Conservation (phyloP, 2,329 filamentous ascomycete species). For the Cladosporium sp. region DNA sequence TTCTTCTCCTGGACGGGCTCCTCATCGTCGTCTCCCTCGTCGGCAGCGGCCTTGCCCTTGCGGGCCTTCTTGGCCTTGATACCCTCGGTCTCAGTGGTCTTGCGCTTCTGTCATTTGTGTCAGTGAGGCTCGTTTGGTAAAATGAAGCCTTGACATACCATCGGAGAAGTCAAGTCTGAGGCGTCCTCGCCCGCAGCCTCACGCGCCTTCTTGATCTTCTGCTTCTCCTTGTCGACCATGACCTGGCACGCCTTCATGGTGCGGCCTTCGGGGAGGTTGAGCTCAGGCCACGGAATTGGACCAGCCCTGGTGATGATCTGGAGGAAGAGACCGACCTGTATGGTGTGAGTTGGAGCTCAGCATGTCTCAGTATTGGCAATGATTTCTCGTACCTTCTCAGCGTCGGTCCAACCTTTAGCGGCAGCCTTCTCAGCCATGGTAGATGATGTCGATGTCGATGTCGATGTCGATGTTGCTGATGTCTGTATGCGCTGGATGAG, state of each 20-base stretch:
- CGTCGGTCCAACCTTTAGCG: conserved; percentile 34
- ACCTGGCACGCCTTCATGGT: conserved; percentile 34
- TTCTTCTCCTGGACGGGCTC: conserved; percentile 2
- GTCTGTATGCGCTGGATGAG: neutral
- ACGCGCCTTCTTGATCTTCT: conserved; percentile 30
- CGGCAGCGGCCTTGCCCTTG: conserved; percentile 21
- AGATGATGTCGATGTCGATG: neutral
- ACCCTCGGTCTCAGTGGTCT: conserved; percentile 24
- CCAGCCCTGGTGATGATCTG: conserved; percentile 32
- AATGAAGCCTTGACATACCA: neutral
- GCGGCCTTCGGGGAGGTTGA: conserved; percentile 36
- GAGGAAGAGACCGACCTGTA: conserved; percentile 33
- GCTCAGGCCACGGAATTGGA: conserved; percentile 33
- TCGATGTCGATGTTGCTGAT: neutral
- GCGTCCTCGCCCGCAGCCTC: conserved; percentile 20
- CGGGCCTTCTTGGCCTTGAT: conserved; percentile 23
- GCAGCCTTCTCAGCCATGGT: conserved; percentile 30
- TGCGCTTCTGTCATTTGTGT: conserved; percentile 29
- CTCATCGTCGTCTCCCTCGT: conserved; percentile 16
- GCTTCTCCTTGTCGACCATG: conserved; percentile 39
- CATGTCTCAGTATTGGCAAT: neutral
- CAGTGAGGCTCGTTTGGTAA: neutral
- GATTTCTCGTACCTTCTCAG: conserved; percentile 33
- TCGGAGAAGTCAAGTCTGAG: conserved; percentile 2
- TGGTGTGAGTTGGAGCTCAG: neutral